Conservation (phyloP, 2,329 filamentous ascomycete species). For the Cercospora janseana region DNA sequence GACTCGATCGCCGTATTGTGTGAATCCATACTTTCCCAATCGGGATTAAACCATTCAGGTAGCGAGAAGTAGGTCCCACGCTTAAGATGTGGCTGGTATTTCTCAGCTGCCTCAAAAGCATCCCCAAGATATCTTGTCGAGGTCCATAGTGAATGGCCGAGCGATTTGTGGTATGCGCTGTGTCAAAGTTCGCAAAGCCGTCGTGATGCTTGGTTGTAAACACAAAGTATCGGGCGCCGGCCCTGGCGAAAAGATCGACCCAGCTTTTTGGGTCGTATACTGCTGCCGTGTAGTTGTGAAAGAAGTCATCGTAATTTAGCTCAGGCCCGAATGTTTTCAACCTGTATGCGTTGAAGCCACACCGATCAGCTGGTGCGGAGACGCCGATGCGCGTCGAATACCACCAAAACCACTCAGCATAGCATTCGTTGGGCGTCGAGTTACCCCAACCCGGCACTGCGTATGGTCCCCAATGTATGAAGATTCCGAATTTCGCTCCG, state of each 20-base stretch:
- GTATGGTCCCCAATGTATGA: slow-evolving; percentile 19
- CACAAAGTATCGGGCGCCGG: slow-evolving; percentile 40
- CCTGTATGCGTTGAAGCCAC: no score
- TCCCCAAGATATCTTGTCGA: slow-evolving; percentile 42
- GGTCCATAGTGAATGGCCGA: slow-evolving; percentile 46
- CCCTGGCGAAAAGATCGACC: slow-evolving; percentile 17
- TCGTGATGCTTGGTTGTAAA: slow-evolving; percentile 51
- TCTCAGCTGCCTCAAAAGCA: slow-evolving; percentile 47
- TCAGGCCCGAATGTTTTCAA: not conserved
- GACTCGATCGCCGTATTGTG: slow-evolving; percentile 35
- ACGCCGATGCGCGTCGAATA: no score
- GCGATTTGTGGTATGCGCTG: slow-evolving; percentile 41
- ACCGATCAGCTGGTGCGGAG: no score
- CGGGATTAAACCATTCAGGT: slow-evolving; percentile 53
- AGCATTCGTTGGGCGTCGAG: slow-evolving; percentile 12
- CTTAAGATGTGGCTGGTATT: slow-evolving; percentile 40
- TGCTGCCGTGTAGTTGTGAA: slow-evolving; percentile 11
- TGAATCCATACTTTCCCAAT: no score
- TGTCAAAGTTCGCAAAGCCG: slow-evolving; percentile 49
- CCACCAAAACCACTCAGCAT: slow-evolving; percentile 25
- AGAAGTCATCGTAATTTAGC: slow-evolving; percentile 13
- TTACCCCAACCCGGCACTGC: slow-evolving; percentile 14
- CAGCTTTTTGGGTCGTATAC: slow-evolving; percentile 16
- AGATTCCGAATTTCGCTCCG: slow-evolving; percentile 18
- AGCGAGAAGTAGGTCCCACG: slow-evolving; percentile 50